Evolutionary conservation across 1,284 basidiomycete genomes (phyloP), one percentile per base, ranked within the genome.

Genomic region (Anthracocystis panici-leucophaei): DNA sequence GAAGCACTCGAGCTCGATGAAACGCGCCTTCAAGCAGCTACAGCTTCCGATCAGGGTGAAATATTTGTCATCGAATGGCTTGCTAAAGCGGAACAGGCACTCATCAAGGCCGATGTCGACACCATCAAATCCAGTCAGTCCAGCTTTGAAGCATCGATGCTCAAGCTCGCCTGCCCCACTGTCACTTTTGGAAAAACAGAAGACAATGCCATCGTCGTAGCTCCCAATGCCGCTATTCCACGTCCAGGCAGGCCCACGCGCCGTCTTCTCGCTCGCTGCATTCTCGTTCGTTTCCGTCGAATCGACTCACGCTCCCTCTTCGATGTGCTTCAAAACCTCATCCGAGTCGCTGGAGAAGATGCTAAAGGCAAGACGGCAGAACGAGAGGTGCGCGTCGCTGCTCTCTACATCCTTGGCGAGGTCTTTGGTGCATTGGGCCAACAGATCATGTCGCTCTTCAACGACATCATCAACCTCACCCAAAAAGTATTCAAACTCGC

Each of bases 371-470:
- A 91, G 86, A 89, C 91, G 12, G 88, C 89, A 5, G 92, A 94
- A 75, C 90, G 88, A 74, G 91, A 92, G 73, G 85, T 88, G 71
- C 91, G 91, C 81, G 91, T 92, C 90, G 93, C 82, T 78, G 91
- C 87, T 0, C 78, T 93, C 82, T 93, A 92, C 77, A 91, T 91
- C 67, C 89, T 95, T 29, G 95, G 94, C 14, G 93, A 96, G 83
- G 87, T 97, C 14, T 96, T 97, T 91, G 89, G 88, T 46, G 88
- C 88, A 10, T 92, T 92, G 78, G 95, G 96, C 4, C 88, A 71
- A 25, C 77, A 97, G 92, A 91, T 95, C 84, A 97, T 97, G 95
- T 96, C 94, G 14, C 91, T 94, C 78, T 92, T 95, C 90, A 89
- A 91, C 48, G 95, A 97, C 82, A 92, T 95, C 40, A 27, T 66